phyloP scores from a whole-genome alignment of 148 eudicot genomes.

The Heliosperma pusillum region DNA sequence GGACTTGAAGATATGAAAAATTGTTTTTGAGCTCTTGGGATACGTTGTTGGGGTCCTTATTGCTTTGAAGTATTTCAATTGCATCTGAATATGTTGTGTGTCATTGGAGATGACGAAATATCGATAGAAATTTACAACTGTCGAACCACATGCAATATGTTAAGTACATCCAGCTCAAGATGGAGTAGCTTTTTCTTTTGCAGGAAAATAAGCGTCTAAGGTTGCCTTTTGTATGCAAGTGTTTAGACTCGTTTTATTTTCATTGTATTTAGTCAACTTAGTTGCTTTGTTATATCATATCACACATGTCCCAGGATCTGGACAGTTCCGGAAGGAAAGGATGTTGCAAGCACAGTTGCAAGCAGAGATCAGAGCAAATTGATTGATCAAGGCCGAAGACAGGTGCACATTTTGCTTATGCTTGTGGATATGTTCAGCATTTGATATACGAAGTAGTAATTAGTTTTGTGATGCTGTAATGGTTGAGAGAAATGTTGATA shows the following conservation, averaged over 20 bases:
- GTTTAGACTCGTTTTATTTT: background rate
- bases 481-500: too few relatives aligned
- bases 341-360: conserved; percentile 3
- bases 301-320: conserved; percentile 21
- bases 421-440: too few relatives aligned
- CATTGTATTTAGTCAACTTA: background rate
- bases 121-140: too few relatives aligned
- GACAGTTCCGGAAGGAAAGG: conserved; percentile 28
- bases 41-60: too few relatives aligned
- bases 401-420: conserved; percentile 11
- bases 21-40: too few relatives aligned
- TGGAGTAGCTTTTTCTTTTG: background rate
- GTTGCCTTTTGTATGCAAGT: background rate
- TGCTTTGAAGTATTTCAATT: too few relatives aligned
- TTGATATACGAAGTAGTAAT: too few relatives aligned
- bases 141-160: too few relatives aligned
- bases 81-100: too few relatives aligned
- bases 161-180: background rate
- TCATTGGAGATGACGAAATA: too few relatives aligned
- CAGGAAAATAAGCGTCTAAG: background rate
- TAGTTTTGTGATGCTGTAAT: too few relatives aligned
- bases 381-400: conserved; percentile 17
- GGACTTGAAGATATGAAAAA: too few relatives aligned
- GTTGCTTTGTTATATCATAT: background rate
- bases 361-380: conserved; percentile 1